Base-by-base conservation (phyloP, 306 rosid genomes). In the Heteromeles arbutifolia region DNA sequence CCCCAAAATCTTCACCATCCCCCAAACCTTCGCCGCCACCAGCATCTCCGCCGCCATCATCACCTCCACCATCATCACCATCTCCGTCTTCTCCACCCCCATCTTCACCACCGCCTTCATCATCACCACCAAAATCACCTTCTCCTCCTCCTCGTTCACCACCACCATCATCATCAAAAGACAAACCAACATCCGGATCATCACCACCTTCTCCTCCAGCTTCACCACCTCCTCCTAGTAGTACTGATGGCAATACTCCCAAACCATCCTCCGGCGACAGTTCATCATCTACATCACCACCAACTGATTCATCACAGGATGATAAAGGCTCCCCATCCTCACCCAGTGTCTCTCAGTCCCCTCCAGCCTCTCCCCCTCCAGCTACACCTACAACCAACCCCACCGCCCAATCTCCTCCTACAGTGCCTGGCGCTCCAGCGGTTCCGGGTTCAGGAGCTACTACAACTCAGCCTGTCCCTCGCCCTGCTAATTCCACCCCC, bases 131-230 rank as follows among this genome's bases (percentile, higher is more conserved):
- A 2, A 48, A 28, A 13, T 11, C 79, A 41, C 10, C 97, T 8
- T 74, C 84, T 5, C 73, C 69, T 4, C 69, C 65, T 3, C 75
- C 84, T 6, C 65, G 32, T 1, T 34, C 74, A 1, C 2, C 74
- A 2, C 26, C 67, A 4, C 31, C 81, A 0, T 21, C 25, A 3
- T 9, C 28, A 4, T 15, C 82, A 26, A 12, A 15, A 26, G 54
- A 5, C 54, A 48, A 48, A 15, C 4, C 63, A n/a, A 54, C 84
- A 52, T 77, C 90, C 22, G 21, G 82, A n/a, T 74, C 67, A 43
- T 79, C 91, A 8, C 72, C 89, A 15, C 81, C 76, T 10, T 22
- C 58, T 4, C 50, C 83, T 0, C 24, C 77, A 18, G 5, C 66
- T 25, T 68, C 83, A 4, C 44, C 80, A 3, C 56, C 32, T 13